phyloP scores from a whole-genome alignment of 768 basidiomycete species.

The Tricholoma terreum region DNA sequence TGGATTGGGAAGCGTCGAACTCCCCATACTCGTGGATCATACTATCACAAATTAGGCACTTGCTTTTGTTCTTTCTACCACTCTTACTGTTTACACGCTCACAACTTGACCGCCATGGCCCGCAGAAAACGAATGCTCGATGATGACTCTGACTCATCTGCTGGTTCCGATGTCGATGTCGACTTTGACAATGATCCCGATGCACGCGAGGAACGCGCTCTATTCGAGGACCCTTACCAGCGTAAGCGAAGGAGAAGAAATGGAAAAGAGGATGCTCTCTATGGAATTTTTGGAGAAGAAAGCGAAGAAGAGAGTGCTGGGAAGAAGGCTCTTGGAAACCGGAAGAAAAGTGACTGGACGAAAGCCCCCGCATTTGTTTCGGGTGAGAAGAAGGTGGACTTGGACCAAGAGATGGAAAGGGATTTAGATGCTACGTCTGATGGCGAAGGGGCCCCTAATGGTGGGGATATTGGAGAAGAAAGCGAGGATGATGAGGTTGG shows the following conservation, averaged over 20 bases:
- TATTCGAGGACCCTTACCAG: slow-evolving; percentile 76
- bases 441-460: slow-evolving; percentile 29
- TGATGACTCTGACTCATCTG: slow-evolving; percentile 68
- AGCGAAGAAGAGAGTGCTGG: slow-evolving; percentile 57
- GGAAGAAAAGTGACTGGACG: slow-evolving; percentile 62
- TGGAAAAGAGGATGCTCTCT: slow-evolving; percentile 70
- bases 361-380: slow-evolving; percentile 76
- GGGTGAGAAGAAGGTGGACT: slow-evolving; percentile 49
- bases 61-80: too few relatives aligned
- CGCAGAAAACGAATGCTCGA: slow-evolving; percentile 74
- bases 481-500: slow-evolving; percentile 37
- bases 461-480: slow-evolving; percentile 30
- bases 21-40: too few relatives aligned
- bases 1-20: too few relatives aligned
- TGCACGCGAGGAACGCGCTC: slow-evolving; percentile 65
- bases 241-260: slow-evolving; percentile 63
- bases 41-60: too few relatives aligned
- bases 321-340: slow-evolving; percentile 21
- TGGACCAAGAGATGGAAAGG: slow-evolving; percentile 36
- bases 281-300: slow-evolving; percentile 72
- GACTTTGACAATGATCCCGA: slow-evolving; percentile 56
- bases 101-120: slow-evolving; percentile 45
- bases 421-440: slow-evolving; percentile 29
- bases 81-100: too few relatives aligned
- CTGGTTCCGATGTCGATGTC: slow-evolving; percentile 49